Percentiles rank a stretch among this genome's conserved stretches.
phyloP scores from a whole-genome alignment of 2,329 filamentous ascomycete species.

The Fusarium sp. region DNA sequence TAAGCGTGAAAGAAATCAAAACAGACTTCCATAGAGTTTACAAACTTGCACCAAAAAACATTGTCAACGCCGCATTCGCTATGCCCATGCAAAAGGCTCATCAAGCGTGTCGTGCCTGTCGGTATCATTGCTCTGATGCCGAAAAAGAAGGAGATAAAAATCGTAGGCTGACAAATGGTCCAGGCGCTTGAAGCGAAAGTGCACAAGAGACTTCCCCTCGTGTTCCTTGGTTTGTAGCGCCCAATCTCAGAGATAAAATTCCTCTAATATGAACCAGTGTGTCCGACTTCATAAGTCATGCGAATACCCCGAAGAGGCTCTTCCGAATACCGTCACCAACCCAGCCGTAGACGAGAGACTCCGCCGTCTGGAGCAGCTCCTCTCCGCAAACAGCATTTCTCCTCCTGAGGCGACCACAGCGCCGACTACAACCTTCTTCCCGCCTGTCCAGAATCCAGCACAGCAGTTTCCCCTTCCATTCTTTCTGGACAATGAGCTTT shows the following conservation, averaged over 20 bases:
- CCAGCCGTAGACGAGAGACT: constrained; percentile 1
- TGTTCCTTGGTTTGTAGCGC: constrained; percentile 33
- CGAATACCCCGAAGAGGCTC: constrained; percentile 1
- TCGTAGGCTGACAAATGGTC: background rate
- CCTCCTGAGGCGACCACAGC: background rate
- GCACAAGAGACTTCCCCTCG: constrained; percentile 32
- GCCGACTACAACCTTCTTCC: background rate
- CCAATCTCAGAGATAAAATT: background rate
- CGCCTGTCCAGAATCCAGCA: background rate
- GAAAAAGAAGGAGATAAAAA: background rate
- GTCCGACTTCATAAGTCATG: constrained; percentile 16
- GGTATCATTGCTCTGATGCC: background rate
- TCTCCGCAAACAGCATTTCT: background rate
- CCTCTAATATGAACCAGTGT: background rate
- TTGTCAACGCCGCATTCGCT: background rate
- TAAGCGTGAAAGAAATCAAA: too few species aligned
- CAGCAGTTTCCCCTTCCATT: constrained; percentile 23
- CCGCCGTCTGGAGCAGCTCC: constrained; percentile 3
- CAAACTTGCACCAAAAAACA: background rate
- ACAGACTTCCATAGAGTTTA: too few species aligned
- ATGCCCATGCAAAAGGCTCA: constrained; percentile 8
- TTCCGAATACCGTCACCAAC: background rate
- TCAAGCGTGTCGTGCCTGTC: constrained; percentile 22
- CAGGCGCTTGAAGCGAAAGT: constrained; percentile 41
- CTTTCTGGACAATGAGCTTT: constrained; percentile 33